Evolutionary conservation across 177 flowering plant species (phyloP).

Genomic region (Vitis hybrid): DNA sequence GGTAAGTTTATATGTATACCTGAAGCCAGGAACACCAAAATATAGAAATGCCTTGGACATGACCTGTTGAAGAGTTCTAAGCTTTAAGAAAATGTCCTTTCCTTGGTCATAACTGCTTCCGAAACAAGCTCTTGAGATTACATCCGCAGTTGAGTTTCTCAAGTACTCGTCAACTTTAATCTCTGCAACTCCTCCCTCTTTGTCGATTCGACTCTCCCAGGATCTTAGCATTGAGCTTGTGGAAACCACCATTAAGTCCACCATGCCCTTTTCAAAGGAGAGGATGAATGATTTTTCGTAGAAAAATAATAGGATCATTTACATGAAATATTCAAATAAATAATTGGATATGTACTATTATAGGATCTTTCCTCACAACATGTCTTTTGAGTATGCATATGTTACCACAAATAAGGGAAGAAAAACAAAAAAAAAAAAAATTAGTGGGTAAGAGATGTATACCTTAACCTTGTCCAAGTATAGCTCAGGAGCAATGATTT

Average conservation of each 20-base stretch:
- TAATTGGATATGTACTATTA: too few species aligned
- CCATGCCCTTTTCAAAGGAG: constrained; percentile 23
- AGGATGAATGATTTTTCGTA: too few species aligned
- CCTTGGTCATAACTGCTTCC: constrained; percentile 41
- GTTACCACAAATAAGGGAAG: too few species aligned
- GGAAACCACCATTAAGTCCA: constrained; percentile 33
- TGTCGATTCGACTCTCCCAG: constrained; percentile 29
- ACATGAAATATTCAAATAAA: too few species aligned
- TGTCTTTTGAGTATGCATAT: too few species aligned
- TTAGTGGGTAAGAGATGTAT: too few species aligned
- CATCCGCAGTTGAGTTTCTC: constrained; percentile 38
- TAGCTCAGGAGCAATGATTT: constrained; percentile 36
- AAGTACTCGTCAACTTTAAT: constrained; percentile 30
- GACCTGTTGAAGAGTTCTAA: constrained; percentile 26
- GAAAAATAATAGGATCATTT: too few species aligned
- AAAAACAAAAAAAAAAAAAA: too few species aligned
- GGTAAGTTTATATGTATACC: constrained; percentile 13
- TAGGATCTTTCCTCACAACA: too few species aligned
- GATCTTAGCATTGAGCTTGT: constrained; percentile 19
- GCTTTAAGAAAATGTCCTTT: constrained; percentile 34
- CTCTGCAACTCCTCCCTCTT: constrained; percentile 23
- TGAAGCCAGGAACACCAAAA: constrained; percentile 31
- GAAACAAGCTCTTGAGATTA: constrained; percentile 46
- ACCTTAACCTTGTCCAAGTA: constrained; percentile 36
- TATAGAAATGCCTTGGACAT: constrained; percentile 14